Base-by-base conservation (phyloP, 352 stramenopile genomes). In the Globisporangium spinosum region DNA sequence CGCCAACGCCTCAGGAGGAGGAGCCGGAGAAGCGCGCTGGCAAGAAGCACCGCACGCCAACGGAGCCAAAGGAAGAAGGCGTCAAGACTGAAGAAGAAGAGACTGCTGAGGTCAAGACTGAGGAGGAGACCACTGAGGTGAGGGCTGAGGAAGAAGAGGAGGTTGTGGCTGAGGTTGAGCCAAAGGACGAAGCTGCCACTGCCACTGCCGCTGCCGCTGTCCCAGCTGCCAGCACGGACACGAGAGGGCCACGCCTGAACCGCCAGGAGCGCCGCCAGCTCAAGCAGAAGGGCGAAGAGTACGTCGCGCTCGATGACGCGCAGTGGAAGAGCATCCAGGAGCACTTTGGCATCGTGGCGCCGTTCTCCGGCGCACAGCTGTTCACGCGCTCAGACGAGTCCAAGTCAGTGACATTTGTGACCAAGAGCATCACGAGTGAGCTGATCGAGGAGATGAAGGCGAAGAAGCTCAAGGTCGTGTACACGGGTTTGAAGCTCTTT, bases 401-500 rank as follows among this genome's bases (percentile, higher is more conserved):
- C 23, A 94, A 97, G 64, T 88, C 86, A 2, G 76, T 97, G 15
- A 94, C 86, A 13, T 94, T 96, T 67, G 85, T 96, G 58, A 91
- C 86, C 15, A 73, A 90, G 75, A 93, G 82, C 65, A 94, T 96
- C 62, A 93, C 87, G 15, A 89, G 83, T 73, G 75, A 82, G 67
- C 64, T 96, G 51, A 67, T 95, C 12, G 83, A 90, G 61, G 73
- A 91, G 71, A 94, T 95, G 87, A 90, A 95, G 75, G 75, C 82
- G 43, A 88, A 95, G 79, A 87, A 93, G 62, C 67, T 96, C 51
- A 89, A 96, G 71, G 82, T 98, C 55, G 85, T 98, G 23, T 96
- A 97, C 75, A 89, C 91, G 23, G 94, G 94, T 5, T 78, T 98
- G 35, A 96, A 97, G 74, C 91, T 97, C 69, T 98, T 98, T 65